Evolutionary conservation across 2,329 filamentous ascomycete species (phyloP).

Genomic region (Thermoascus crustaceus): DNA sequence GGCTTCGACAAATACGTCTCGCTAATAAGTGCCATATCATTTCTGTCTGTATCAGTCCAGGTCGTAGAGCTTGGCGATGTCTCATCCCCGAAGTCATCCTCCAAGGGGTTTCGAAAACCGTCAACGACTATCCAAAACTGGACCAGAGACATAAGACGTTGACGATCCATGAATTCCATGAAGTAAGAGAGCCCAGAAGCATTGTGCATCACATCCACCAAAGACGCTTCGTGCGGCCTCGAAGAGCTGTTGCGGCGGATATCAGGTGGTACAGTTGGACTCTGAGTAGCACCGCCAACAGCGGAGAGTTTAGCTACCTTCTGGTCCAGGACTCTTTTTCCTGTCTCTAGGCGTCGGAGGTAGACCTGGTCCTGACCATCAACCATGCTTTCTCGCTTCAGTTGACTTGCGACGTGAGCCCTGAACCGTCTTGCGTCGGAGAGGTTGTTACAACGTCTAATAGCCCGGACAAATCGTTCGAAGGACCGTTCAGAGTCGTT

Average conservation of each 20-base stretch:
- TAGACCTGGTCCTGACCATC: conserved; percentile 80
- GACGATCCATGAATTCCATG: conserved; percentile 99
- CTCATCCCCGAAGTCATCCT: conserved; percentile 72
- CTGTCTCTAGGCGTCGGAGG: conserved; percentile 80
- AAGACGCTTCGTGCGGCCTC: conserved; percentile 62
- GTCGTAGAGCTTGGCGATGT: conserved; percentile 53
- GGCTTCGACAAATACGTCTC: conserved; percentile 78
- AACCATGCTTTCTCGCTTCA: conserved; percentile 72
- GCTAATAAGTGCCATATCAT: conserved; percentile 83
- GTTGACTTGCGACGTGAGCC: conserved; percentile 83
- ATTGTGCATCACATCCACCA: conserved; percentile 82
- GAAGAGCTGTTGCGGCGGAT: conserved; percentile 41
- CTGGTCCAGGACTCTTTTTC: conserved; percentile 80
- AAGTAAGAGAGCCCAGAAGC: conserved; percentile 91
- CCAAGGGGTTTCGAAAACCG: conserved; percentile 86
- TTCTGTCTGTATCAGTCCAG: conserved; percentile 77
- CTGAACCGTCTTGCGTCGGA: conserved; percentile 89
- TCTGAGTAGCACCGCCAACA: conserved; percentile 45
- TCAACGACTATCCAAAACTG: conserved; percentile 99
- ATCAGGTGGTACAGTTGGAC: conserved; percentile 20
- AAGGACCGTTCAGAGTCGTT: conserved; percentile 87
- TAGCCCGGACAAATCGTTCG: conserved; percentile 84
- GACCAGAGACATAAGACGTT: conserved; percentile 75
- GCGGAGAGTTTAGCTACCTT: conserved; percentile 74
- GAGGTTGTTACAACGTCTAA: conserved; percentile 79